Conservation (phyloP, 108 stramenopile genomes). For the Pelagomonas calceolata region DNA sequence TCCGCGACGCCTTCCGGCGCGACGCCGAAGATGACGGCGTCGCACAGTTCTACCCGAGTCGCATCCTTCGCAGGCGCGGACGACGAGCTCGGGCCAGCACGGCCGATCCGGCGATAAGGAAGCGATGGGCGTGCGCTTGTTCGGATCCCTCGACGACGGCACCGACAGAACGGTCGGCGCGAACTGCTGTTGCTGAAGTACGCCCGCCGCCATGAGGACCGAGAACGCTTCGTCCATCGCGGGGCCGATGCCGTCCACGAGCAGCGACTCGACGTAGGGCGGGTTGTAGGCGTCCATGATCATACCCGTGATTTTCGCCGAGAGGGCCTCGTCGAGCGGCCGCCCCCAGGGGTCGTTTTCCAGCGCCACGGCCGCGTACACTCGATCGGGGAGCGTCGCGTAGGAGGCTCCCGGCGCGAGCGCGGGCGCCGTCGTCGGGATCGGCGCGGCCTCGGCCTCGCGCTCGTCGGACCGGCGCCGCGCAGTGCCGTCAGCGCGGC, state of each 20-base stretch:
- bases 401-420: not conserved
- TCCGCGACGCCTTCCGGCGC: not conserved
- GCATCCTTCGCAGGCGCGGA: too few species aligned
- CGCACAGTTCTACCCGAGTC: not conserved
- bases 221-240: not conserved
- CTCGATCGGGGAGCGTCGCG: too few species aligned
- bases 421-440: too few species aligned
- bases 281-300: not conserved
- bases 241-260: not conserved
- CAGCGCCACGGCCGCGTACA: not conserved
- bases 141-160: not conserved
- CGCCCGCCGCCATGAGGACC: not conserved
- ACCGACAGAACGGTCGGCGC: not conserved
- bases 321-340: not conserved
- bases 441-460: not conserved
- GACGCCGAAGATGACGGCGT: not conserved
- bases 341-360: not conserved
- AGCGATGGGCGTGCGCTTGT: not conserved
- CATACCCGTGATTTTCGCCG: not conserved
- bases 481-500: too few species aligned
- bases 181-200: not conserved
- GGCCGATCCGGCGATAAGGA: too few species aligned
- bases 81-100: too few species aligned
- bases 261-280: not conserved
- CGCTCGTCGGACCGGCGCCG: not conserved